Conservation (phyloP, 164 flowering plant genomes). For the Berberis thunbergii region DNA sequence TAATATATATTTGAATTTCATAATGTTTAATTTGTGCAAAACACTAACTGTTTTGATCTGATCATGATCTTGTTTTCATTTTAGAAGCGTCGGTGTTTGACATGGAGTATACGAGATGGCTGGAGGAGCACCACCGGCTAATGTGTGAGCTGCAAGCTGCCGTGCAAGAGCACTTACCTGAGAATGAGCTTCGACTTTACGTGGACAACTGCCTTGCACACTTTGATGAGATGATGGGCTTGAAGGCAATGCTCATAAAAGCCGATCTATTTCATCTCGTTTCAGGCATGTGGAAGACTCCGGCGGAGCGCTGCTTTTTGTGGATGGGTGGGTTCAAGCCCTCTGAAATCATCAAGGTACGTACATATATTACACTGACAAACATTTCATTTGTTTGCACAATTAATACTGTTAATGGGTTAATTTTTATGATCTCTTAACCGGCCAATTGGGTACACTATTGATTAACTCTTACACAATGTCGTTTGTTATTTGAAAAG, state of each 20-base stretch:
- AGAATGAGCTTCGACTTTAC: slow-evolving; percentile 64
- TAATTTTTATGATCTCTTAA: too few species aligned
- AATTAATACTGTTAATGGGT: not conserved
- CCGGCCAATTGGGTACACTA: too few species aligned
- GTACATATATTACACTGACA: not conserved
- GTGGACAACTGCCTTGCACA: slow-evolving; percentile 80
- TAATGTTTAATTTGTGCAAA: too few species aligned
- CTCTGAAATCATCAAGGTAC: slow-evolving; percentile 92
- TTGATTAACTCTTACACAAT: too few species aligned
- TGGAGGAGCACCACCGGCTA: slow-evolving; percentile 83
- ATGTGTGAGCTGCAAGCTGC: slow-evolving; percentile 90
- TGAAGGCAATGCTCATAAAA: slow-evolving; percentile 67
- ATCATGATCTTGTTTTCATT: not conserved
- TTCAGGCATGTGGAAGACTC: slow-evolving; percentile 96
- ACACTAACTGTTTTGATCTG: not conserved
- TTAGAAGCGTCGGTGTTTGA: slow-evolving; percentile 78
- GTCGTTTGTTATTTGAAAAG: too few species aligned
- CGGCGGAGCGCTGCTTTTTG: slow-evolving; percentile 95
- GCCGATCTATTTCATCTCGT: slow-evolving; percentile 83
- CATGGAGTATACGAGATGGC: slow-evolving; percentile 92
- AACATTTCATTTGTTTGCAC: not conserved
- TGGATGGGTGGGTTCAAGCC: slow-evolving; percentile 99
- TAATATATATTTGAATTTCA: too few species aligned
- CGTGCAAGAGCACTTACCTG: slow-evolving; percentile 79
- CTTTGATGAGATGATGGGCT: slow-evolving; percentile 55